phyloP scores from a whole-genome alignment of 352 stramenopile genomes.

The Elongisporangium prolatum region DNA sequence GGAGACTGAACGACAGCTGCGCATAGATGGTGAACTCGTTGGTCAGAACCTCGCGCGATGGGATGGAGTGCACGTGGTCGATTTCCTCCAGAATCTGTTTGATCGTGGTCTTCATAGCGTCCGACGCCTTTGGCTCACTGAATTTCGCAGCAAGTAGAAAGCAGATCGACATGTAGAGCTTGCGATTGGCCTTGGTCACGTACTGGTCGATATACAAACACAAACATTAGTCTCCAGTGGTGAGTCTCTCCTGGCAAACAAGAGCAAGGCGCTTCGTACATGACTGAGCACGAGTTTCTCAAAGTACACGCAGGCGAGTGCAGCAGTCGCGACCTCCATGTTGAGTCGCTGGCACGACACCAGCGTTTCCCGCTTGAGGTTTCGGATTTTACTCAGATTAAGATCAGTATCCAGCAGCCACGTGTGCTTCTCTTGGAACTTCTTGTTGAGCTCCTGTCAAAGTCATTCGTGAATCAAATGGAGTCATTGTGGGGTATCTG shows the following conservation, averaged over 20 bases:
- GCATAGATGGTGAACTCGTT: slow-evolving; percentile 89
- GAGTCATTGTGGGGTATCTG: neutral
- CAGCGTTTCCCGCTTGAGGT: slow-evolving; percentile 90
- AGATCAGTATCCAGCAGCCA: slow-evolving; percentile 86
- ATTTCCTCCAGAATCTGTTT: slow-evolving; percentile 75
- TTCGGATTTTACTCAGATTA: slow-evolving; percentile 96
- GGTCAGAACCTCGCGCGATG: slow-evolving; percentile 81
- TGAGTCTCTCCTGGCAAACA: neutral
- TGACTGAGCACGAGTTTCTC: slow-evolving; percentile 94
- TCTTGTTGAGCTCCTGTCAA: slow-evolving; percentile 90
- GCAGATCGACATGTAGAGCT: slow-evolving; percentile 95
- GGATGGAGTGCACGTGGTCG: slow-evolving; percentile 71
- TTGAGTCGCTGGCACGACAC: slow-evolving; percentile 66
- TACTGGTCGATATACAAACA: slow-evolving; percentile 62
- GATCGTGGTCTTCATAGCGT: slow-evolving; percentile 57
- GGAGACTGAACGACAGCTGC: slow-evolving; percentile 86
- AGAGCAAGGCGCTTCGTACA: slow-evolving; percentile 18
- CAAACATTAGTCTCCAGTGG: slow-evolving; percentile 9
- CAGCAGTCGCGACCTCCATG: slow-evolving; percentile 92
- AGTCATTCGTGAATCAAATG: neutral
- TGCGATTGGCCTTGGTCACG: slow-evolving; percentile 95
- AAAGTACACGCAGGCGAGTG: slow-evolving; percentile 95
- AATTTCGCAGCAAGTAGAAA: slow-evolving; percentile 94
- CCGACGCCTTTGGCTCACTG: slow-evolving; percentile 73
- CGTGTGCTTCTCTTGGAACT: slow-evolving; percentile 94